Evolutionary conservation across 2,329 filamentous ascomycete genomes (phyloP).

Genomic region (Emergomyces orientalis): DNA sequence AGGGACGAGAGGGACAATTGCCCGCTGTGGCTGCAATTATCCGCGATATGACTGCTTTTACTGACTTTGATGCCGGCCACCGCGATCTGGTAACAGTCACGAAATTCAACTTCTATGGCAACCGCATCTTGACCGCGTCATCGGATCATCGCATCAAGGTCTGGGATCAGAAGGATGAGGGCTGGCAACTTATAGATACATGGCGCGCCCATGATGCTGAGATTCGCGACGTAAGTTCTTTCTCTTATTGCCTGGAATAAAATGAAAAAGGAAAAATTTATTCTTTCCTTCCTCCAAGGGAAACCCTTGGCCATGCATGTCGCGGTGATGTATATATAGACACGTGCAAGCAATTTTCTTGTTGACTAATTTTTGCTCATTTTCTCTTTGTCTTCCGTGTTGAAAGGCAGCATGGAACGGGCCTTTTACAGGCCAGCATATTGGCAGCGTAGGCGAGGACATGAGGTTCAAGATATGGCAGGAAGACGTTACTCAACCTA

Average conservation of each 20-base stretch:
- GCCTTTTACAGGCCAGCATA: constrained; percentile 75
- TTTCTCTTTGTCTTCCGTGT: constrained; percentile 2
- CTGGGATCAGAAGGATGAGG: constrained; percentile 66
- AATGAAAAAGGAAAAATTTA: background rate
- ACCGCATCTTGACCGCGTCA: constrained; percentile 81
- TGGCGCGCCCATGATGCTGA: constrained; percentile 88
- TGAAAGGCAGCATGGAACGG: constrained; percentile 83
- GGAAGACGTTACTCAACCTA: constrained; percentile 73
- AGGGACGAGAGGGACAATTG: background rate
- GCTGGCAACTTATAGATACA: constrained; percentile 73
- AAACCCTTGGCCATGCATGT: background rate
- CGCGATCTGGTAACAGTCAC: constrained; percentile 68
- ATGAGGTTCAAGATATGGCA: constrained; percentile 88
- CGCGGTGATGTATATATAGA: background rate
- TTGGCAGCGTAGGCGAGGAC: constrained; percentile 82
- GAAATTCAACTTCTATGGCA: constrained; percentile 86
- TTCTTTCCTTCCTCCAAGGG: background rate
- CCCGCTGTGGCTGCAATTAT: background rate
- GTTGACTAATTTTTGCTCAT: constrained; percentile 15
- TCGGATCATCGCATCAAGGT: constrained; percentile 89
- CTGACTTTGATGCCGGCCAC: constrained; percentile 39
- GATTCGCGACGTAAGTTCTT: constrained; percentile 61
- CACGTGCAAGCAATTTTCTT: constrained; percentile 11
- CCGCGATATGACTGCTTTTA: constrained; percentile 28
- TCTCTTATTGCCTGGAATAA: background rate